Evolutionary conservation across 768 basidiomycete species (phyloP).

Genomic region (Trametes elegans): DNA sequence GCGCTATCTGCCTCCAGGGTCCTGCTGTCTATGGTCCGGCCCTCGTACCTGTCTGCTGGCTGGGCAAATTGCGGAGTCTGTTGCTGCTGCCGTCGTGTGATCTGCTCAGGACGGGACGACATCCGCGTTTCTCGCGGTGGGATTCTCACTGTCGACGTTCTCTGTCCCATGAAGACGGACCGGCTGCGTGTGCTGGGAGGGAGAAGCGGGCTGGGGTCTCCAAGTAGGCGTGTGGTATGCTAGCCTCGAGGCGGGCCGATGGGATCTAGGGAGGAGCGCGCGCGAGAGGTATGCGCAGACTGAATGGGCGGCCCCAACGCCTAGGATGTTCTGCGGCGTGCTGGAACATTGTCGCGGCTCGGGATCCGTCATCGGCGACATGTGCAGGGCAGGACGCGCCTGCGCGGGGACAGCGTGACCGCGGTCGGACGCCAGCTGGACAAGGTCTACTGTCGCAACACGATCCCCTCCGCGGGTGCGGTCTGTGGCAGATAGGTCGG

Average conservation of each 20-base stretch:
- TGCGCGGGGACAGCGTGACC: neutral
- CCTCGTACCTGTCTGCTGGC: too few relatives aligned
- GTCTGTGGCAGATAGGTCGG: neutral
- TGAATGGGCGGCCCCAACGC: neutral
- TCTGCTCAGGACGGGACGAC: neutral
- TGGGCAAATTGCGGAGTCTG: neutral
- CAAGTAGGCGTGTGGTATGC: neutral
- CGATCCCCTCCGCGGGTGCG: neutral
- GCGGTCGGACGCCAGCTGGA: neutral
- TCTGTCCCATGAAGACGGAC: neutral
- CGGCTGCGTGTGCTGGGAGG: neutral
- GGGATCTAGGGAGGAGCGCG: too few relatives aligned
- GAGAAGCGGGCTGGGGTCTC: too few relatives aligned
- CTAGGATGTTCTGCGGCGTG: neutral
- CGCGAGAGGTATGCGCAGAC: neutral
- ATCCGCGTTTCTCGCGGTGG: neutral
- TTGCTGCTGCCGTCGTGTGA: neutral
- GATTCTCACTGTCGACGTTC: neutral
- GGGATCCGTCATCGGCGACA: neutral
- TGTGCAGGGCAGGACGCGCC: neutral
- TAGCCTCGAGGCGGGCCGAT: slow-evolving; percentile 8
- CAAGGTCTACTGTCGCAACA: neutral
- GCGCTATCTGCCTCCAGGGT: too few relatives aligned
- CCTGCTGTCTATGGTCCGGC: neutral
- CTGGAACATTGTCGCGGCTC: neutral